Percentiles rank a stretch among this genome's conserved stretches.
Conservation (phyloP, 2,329 filamentous ascomycete species). For the Penicillium sp. region DNA sequence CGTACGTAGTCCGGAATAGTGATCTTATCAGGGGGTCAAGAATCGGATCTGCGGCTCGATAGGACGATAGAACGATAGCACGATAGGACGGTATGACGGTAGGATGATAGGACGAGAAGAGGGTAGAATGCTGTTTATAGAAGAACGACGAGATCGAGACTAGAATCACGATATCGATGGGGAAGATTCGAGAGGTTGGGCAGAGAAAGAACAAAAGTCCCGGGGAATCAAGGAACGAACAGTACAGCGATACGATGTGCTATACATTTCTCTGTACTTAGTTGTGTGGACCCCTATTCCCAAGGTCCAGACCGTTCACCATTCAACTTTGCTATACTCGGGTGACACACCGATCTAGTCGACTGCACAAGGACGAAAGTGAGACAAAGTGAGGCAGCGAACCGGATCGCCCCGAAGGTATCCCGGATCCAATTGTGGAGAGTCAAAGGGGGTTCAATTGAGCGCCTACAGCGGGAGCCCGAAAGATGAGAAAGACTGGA, state of each 20-base stretch:
- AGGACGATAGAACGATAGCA: background rate
- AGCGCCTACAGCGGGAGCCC: constrained; percentile 21
- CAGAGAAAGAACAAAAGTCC: background rate
- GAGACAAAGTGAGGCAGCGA: constrained; percentile 37
- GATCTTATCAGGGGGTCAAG: background rate
- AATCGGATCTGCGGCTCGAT: background rate
- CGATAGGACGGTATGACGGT: background rate
- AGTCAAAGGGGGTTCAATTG: background rate
- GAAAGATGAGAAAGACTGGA: background rate
- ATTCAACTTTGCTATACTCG: background rate
- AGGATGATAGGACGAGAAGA: background rate
- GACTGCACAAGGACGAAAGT: constrained; percentile 17
- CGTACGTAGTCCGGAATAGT: background rate
- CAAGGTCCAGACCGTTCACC: background rate
- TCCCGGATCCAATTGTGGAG: constrained; percentile 15
- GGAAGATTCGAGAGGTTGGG: background rate
- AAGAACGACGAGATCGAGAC: background rate
- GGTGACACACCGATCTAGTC: constrained; percentile 4
- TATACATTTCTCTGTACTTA: background rate
- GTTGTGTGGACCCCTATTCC: background rate
- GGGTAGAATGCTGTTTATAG: background rate
- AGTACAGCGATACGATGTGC: background rate
- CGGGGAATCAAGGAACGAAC: background rate
- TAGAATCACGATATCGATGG: background rate
- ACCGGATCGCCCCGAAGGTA: constrained; percentile 29